A percentile compares a stretch with the other conserved stretches of the same genome.
Evolutionary conservation across 228 moss, liverwort and hornwort species (phyloP).

Genomic region (Sphagnum fallax): DNA sequence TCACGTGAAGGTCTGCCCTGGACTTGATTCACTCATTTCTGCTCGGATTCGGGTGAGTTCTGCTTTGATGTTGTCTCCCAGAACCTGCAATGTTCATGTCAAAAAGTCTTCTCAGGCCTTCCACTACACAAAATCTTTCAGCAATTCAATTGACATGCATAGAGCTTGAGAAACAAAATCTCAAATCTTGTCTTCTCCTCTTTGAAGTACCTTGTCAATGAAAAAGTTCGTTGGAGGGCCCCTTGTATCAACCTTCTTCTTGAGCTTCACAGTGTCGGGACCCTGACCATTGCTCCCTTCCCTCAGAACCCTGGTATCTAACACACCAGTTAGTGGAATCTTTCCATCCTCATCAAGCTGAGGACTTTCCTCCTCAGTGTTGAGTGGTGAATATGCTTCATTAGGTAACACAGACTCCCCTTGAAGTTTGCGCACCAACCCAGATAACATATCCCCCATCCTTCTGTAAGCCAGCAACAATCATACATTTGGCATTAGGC

Average conservation of each 20-base stretch:
- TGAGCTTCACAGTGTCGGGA: conserved; percentile 37
- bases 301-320: conserved; percentile 10
- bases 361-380: conserved; percentile 1
- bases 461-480: not conserved
- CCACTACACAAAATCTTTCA: too few relatives aligned
- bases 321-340: too few relatives aligned
- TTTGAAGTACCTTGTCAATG: conserved; percentile 38
- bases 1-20: conserved; percentile 50
- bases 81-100: conserved; percentile 22
- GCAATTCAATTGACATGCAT: too few relatives aligned
- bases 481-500: too few relatives aligned
- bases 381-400: conserved; percentile 4
- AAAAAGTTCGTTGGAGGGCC: conserved; percentile 54
- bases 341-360: not conserved
- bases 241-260: conserved; percentile 39
- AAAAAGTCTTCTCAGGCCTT: not conserved
- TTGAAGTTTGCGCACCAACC: conserved; percentile 29
- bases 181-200: too few relatives aligned
- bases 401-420: conserved; percentile 9
- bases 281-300: conserved; percentile 35
- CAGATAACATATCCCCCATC: conserved; percentile 20
- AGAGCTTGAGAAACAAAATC: too few relatives aligned
- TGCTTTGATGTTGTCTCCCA: conserved; percentile 57
- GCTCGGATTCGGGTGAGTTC: conserved; percentile 44
- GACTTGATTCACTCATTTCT: conserved; percentile 32